Evolutionary conservation across 495 filamentous ascomycete species (phyloP).

Genomic region (Penicillium macrosclerotiorum): DNA sequence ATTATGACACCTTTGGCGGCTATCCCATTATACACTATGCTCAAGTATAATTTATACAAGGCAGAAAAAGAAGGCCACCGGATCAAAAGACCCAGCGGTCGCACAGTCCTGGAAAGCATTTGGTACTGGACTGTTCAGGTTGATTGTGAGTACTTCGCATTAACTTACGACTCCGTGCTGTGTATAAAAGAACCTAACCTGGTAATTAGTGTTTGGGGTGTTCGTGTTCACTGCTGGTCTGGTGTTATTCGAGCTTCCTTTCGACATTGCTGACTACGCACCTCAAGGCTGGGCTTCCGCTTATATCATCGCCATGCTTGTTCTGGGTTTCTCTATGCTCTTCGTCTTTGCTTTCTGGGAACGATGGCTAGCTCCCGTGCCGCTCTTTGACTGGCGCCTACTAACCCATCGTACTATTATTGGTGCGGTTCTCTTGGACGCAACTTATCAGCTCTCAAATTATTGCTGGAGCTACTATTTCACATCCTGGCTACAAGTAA

Average conservation of each 20-base stretch:
- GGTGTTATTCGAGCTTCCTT: constrained; percentile 57
- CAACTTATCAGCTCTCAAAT: constrained; percentile 51
- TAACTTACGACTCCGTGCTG: no score
- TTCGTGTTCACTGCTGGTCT: constrained; percentile 52
- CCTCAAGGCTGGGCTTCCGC: constrained; percentile 40
- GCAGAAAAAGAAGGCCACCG: constrained; percentile 4
- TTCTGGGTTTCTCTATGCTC: constrained; percentile 53
- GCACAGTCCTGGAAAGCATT: not conserved
- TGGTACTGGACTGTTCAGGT: constrained; percentile 8
- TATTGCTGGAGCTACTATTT: constrained; percentile 55
- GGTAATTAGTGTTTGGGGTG: constrained; percentile 39
- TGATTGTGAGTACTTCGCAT: constrained; percentile 9
- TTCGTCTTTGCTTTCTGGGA: constrained; percentile 56
- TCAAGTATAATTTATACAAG: constrained; percentile 24
- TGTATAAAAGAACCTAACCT: not conserved
- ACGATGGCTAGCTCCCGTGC: constrained; percentile 43
- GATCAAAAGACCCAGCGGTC: not conserved
- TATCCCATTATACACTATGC: constrained; percentile 44
- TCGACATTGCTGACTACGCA: constrained; percentile 43
- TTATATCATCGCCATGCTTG: constrained; percentile 50
- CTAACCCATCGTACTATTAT: constrained; percentile 59
- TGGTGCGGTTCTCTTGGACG: constrained; percentile 53
- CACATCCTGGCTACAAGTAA: constrained; percentile 68
- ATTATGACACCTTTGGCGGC: constrained; percentile 52
- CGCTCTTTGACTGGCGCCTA: constrained; percentile 54